Base-by-base conservation (phyloP, 2,329 filamentous ascomycete genomes). In the Botrytis fragariae region DNA sequence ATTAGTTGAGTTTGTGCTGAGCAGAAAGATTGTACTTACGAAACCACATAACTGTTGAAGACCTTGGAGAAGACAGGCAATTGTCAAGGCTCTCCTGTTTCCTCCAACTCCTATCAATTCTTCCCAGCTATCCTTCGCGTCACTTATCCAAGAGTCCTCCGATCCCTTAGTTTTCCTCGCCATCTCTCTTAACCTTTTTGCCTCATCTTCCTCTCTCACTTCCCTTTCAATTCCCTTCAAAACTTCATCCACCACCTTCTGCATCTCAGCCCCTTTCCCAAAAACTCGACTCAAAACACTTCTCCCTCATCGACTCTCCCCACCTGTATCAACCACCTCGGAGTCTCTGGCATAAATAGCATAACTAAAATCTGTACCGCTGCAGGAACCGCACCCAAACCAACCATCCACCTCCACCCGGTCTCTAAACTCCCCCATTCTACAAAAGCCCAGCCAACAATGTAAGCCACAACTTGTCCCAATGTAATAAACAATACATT, bases 341-440 rank as follows among this genome's bases (percentile, higher is more conserved):
- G 95, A 20, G 93, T 97, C 83, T 98, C 95, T 0, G 94, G 94
- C 88, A 97, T 91, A 69, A 89, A 85, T 3, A 89, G 78, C 74
- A 98, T 83, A 72, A 97, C 83, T 0, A 86, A 80, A 8, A 89
- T 87, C 81, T 98, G 95, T 5, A 94, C 72, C 0, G 88, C 81
- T 0, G 94, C 95, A 0, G 95, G 95, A 39, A 92, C 75, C 14
- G 92, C 92, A 0, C 95, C 95, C 0, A 98, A 82, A 0, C 95
- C 95, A 0, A 98, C 94, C 88, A 97, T 95, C 91, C 93, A 97
- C 68, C 94, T 86, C 95, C 95, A 98, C 1, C 92, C 93, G 20
- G 86, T 87, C 51, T 79, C 80, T 35, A 81, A 77, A 73, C 83
- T 81, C 0, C 85, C 87, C 73, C 85, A 84, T 72, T 87, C 86